phyloP scores from a whole-genome alignment of 192 early-diverging fungal genomes.

The Podila horticola region DNA sequence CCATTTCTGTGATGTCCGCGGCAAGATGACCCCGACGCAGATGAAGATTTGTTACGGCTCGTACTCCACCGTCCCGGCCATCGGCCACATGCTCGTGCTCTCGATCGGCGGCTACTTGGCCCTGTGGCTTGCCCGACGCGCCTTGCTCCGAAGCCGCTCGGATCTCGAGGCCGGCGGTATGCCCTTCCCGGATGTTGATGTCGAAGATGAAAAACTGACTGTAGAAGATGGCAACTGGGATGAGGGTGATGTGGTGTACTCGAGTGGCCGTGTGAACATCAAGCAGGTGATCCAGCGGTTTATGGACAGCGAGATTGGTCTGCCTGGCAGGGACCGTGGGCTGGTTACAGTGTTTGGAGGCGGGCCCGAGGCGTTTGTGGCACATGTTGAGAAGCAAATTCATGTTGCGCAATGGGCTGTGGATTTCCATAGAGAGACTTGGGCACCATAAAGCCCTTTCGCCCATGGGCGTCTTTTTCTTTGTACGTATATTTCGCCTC shows the following conservation, averaged over 20 bases:
- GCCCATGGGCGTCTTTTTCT: no score
- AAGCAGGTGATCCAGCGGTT: conserved; percentile 33
- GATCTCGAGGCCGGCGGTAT: conserved; percentile 1
- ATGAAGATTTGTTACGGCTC: conserved; percentile 40
- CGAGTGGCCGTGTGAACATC: conserved; percentile 34
- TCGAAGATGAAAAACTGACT: conserved; percentile 41
- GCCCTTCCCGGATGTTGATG: conserved; percentile 30
- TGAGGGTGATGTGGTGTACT: conserved; percentile 49
- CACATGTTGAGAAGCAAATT: conserved; percentile 27
- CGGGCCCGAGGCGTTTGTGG: conserved; percentile 48
- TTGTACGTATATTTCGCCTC: no score
- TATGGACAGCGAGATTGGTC: conserved; percentile 21
- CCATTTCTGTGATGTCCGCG: conserved; percentile 29
- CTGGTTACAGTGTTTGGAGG: conserved; percentile 44
- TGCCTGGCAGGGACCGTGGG: not conserved
- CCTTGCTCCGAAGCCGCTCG: conserved; percentile 12
- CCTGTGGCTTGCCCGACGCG: conserved; percentile 22
- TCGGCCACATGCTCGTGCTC: conserved; percentile 9
- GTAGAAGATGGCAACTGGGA: conserved; percentile 52
- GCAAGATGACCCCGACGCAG: conserved; percentile 20
- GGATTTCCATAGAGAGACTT: conserved; percentile 44
- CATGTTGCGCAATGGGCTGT: conserved; percentile 31
- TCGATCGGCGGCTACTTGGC: conserved; percentile 29
- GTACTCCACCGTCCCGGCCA: conserved; percentile 11
- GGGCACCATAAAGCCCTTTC: conserved; percentile 25